A percentile compares a stretch with the other conserved stretches of the same genome.
Conservation (phyloP, 192 early-diverging fungal species). For the Coemansia sp. region DNA sequence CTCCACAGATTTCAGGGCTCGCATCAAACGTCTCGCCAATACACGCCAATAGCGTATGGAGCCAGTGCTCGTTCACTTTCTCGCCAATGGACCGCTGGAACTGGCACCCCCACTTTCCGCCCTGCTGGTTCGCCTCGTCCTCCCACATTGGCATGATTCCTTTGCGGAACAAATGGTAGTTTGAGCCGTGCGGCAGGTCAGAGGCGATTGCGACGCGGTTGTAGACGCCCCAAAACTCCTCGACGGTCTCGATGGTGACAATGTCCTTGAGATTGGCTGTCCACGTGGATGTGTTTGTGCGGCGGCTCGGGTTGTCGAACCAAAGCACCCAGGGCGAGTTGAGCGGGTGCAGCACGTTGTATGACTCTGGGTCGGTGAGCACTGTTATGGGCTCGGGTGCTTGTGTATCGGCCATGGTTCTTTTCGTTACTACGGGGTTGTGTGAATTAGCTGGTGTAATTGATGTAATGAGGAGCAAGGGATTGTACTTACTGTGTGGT, state of each 20-base stretch:
- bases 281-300: slow-evolving; percentile 77
- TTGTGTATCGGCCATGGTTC: not conserved
- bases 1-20: slow-evolving; percentile 82
- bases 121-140: slow-evolving; percentile 83
- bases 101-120: slow-evolving; percentile 87
- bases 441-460: not conserved
- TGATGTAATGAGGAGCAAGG: too few species aligned
- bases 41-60: slow-evolving; percentile 80
- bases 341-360: slow-evolving; percentile 85
- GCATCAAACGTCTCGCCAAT: slow-evolving; percentile 85
- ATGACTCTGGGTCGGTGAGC: slow-evolving; percentile 66
- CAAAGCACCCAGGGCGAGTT: slow-evolving; percentile 91
- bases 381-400: slow-evolving; percentile 24
- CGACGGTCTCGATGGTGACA: slow-evolving; percentile 89
- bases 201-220: slow-evolving; percentile 82
- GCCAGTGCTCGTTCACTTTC: slow-evolving; percentile 82
- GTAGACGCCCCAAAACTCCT: slow-evolving; percentile 97
- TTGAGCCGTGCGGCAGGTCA: slow-evolving; percentile 72
- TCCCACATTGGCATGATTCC: slow-evolving; percentile 95
- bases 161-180: slow-evolving; percentile 94
- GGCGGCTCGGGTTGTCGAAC: slow-evolving; percentile 86
- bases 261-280: slow-evolving; percentile 81
- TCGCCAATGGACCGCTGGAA: slow-evolving; percentile 70
- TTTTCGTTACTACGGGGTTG: not conserved
- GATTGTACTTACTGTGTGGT: not conserved